Evolutionary conservation across 1,284 basidiomycete species (phyloP).

Genomic region (Ustilago cynodontis): DNA sequence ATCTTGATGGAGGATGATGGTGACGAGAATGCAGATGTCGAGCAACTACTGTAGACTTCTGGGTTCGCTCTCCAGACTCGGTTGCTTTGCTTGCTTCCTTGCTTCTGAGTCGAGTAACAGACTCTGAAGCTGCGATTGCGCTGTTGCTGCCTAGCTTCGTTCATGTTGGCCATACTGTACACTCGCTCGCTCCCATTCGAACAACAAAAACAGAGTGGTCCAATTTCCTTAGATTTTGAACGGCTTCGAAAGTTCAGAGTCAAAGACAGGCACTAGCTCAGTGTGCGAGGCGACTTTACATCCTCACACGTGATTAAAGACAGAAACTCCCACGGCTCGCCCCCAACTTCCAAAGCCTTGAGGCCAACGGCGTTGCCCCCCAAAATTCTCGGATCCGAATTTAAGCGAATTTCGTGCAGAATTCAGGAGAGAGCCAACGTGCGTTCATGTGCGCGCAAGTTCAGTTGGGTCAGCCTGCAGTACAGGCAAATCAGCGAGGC

Average conservation of each 20-base stretch:
- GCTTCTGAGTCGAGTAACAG: not conserved
- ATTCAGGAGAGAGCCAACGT: not conserved
- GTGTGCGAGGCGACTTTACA: not conserved
- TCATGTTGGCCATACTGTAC: not conserved
- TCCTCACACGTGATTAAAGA: not conserved
- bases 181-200: too few species aligned
- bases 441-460: conserved; percentile 7
- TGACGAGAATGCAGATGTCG: conserved; percentile 46
- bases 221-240: too few species aligned
- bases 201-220: too few species aligned
- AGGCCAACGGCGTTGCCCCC: not conserved
- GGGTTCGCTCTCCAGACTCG: conserved; percentile 19
- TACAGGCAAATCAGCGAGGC: not conserved
- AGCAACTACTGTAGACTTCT: conserved; percentile 21
- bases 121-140: not conserved
- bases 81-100: not conserved
- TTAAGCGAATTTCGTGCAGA: not conserved
- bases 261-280: not conserved
- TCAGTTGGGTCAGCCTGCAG: conserved; percentile 3
- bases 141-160: not conserved
- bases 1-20: conserved; percentile 55
- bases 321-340: not conserved
- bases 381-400: not conserved
- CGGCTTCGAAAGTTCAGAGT: not conserved
- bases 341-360: not conserved